Conservation (phyloP, 768 basidiomycete genomes). For the Gymnopilus junonius region DNA sequence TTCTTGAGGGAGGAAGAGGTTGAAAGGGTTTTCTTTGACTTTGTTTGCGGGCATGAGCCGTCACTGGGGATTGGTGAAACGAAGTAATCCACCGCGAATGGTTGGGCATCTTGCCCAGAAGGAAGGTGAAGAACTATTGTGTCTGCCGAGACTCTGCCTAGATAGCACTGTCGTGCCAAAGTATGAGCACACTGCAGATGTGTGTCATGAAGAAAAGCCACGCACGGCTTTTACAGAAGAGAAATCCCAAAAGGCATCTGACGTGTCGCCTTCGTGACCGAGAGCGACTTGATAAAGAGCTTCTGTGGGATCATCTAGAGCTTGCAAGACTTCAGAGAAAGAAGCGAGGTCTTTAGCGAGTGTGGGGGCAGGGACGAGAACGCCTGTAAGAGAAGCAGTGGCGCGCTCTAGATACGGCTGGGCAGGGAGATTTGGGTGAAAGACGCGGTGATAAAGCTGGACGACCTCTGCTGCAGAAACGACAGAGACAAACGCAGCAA, state of each 20-base stretch:
- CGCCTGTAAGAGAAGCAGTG: conserved; percentile 35
- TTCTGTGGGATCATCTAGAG: conserved; percentile 37
- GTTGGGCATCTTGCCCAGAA: conserved; percentile 40
- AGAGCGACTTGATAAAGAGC: conserved; percentile 78
- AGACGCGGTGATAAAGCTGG: conserved; percentile 53
- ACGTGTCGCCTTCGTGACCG: conserved; percentile 43
- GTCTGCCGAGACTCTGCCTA: conserved; percentile 57
- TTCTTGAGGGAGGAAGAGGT: conserved; percentile 21
- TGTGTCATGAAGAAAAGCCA: conserved; percentile 15
- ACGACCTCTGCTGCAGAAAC: conserved; percentile 31
- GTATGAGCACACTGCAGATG: conserved; percentile 1
- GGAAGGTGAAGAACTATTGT: conserved; percentile 60
- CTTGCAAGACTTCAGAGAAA: conserved; percentile 44
- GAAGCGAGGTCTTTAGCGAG: conserved; percentile 49
- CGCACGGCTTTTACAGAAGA: conserved; percentile 67
- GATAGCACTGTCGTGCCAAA: conserved; percentile 61
- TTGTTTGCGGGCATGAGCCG: conserved; percentile 60
- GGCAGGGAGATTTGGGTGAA: conserved; percentile 46
- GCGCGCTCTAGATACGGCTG: conserved; percentile 51
- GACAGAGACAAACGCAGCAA: conserved; percentile 20
- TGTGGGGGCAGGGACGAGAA: conserved; percentile 45
- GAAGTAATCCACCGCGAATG: conserved; percentile 77
- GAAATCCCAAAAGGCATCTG: conserved; percentile 55
- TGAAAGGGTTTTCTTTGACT: conserved; percentile 25
- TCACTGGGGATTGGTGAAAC: conserved; percentile 69